Base-by-base conservation (phyloP, 306 rosid genomes). In the Fagus crenata region DNA sequence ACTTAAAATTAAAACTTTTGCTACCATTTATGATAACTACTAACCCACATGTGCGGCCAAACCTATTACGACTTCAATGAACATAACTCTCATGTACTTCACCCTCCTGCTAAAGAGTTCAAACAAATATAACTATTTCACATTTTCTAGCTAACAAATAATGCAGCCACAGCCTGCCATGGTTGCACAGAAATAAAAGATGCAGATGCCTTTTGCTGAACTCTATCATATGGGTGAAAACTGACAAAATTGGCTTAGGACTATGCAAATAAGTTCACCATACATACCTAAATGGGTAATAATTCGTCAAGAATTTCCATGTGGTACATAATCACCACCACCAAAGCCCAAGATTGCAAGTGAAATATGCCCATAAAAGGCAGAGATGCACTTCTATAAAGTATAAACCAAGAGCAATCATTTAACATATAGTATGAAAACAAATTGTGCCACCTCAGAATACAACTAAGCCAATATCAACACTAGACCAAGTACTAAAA, bases 181-280 rank as follows among this genome's bases (percentile, higher is more conserved):
- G 61, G 7, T 2, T 55, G 14, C 1, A 0, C 18, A 61, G 68
- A 9, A 32, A 58, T 13, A 13, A 61, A 61, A 61, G 18, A 49
- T 28, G 71, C 7, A 2, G 32, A 39, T 15, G 32, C 69, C 43
- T 64, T 35, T 31, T 67, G 71, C 71, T 37, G 32, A 67, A 40
- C 71, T 67, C 71, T 39, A 61, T 33, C 71, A 17, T 37, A 67
- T 7, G 13, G 49, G 32, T n/a, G 68, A 33, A 67, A 39, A 67
- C 36, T 39, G 32, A 67, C 33, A 67, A 31, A 65, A 14, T 32
- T 33, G 32, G 14, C 28, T n/a, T 67, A 40, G 28, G 28, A 67
- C 13, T 37, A 46, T 46, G 49, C 49, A 67, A 39, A 39, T 67
- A 67, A 67, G 71, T 39, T 67, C 13, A 5, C 64, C 36, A 8